Evolutionary conservation across 768 basidiomycete species (phyloP), one percentile per base, ranked within the genome.

Genomic region (Tremella yokohamensis): DNA sequence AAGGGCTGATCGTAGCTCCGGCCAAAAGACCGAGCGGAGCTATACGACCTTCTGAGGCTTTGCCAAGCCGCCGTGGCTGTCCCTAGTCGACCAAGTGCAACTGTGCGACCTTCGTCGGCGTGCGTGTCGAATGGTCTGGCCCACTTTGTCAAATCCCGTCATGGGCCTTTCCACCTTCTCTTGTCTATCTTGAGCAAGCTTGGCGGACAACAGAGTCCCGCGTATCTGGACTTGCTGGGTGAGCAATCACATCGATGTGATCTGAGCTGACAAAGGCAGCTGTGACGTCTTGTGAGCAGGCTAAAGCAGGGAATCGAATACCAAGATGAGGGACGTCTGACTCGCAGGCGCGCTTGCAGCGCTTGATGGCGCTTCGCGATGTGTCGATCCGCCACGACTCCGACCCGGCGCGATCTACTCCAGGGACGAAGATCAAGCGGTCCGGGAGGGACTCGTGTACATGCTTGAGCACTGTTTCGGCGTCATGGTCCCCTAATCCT

Each of bases 221-320:
- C 65, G 12, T 73, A 69, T 57, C 70, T 67, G 67, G 72, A 73
- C 48, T 34, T 70, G 40, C 69, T 73, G 49, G 58, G 70, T 72
- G 54, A 68, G 67, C 45, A 44, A 7, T 7, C 42, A 9, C 18
- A 7, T 11, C 19, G 11, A 38, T 34, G 16, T 45, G 12, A 0
- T 13, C 29, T 26, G 25, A 39, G 52, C 8, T 50, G 25, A 50
- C 25, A 38, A 11, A 40, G 0, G 16, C 47, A 64, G 62, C 60
- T 24, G 62, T 64, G 26, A 53, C 60, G 15, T 61, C 62, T 19
- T 54, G 62, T 56, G 22, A 19, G 54, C 42, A 22, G 4, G 42
- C 42, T 24, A 4, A 11, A 4, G 11, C 4, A 34, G 6, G 11
- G 29, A 34, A 6, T 4, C 4, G 29, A 34, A 34, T 4, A 11